Base-by-base conservation (phyloP, 805 yeast genomes). In the Ogataea corticis region DNA sequence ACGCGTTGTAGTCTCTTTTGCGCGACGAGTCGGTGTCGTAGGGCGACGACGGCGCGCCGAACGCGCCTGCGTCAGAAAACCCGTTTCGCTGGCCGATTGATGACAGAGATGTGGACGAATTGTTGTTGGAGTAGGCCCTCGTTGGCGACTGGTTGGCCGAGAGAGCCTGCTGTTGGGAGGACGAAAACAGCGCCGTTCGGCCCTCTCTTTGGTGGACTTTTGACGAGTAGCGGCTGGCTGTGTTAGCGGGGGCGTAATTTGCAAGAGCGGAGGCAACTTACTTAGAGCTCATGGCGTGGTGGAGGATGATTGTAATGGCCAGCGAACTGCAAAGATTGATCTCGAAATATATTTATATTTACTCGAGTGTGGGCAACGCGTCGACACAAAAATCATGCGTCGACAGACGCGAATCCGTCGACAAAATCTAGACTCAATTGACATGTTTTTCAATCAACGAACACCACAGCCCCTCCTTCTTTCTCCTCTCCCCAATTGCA, bases 1-100 rank as follows among this genome's bases (percentile, higher is more conserved):
- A 66, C 35, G 81, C 85, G 12, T 76, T 68, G 58, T 70, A 76
- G 57, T 72, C 79, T 35, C 68, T 55, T 19, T 55, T 57, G 11
- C 51, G 42, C 15, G 56, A 42, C 7, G 44, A 28, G 7, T 50
- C 41, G n/a, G 59, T 56, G 15, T 65, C 71, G 53, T 74, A 76
- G 1, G 80, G 77, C 1, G 79, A 72, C 2, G 70, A 58, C 1
- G 71, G 62, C 16, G 25, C 40, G 31, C 72, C 41, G 51, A 46
- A 42, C 28, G 35, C 29, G 29, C 19, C 45, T 17, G 38, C 23
- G 25, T 51, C 52, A 33, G 28, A 23, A 30, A 39, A 25, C 19
- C 40, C 40, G 11, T 37, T 37, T 19, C 41, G 46, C 19, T 31
- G 48, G 44, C 45, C 52, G 16, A 44, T 31, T n/a, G 37, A 33